Base-by-base conservation (phyloP, 2,329 filamentous ascomycete species). In the Colletotrichum sp. region DNA sequence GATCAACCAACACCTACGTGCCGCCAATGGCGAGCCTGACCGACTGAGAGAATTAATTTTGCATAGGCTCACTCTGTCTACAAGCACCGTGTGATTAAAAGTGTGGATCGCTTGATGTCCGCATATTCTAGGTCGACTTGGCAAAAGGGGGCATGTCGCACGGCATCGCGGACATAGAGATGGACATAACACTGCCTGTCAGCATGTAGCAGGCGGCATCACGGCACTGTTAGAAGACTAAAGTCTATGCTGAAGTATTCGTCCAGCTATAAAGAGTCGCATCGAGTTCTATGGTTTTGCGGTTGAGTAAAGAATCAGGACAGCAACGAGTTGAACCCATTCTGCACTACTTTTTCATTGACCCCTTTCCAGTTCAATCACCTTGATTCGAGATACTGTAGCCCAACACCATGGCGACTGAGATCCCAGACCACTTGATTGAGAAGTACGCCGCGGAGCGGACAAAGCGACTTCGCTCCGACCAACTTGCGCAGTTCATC, bases 41-140 rank as follows among this genome's bases (percentile, higher is more conserved):
- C 18, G 9, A 3, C 39, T 0, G 5, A 44, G 3, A n/a, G 3
- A n/a, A 44, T n/a, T 3, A 0, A 12, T n/a, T 3, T n/a, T n/a
- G 9, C 18, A 44, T 44, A n/a, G 16, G 2, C 9, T 44, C 18
- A 44, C 3, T n/a, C 3, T 12, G 39, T n/a, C 5, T n/a, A n/a
- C 18, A 6, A 44, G 39, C n/a, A 49, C n/a, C 44, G n/a, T 49
- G n/a, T n/a, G 44, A 49, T 10, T 21, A 4, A 13, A 21, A 49
- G 10, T 13, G 44, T 18, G 44, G 44, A 6, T 7, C 4, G 44
- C 2, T 21, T 21, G 44, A 13, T 10, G n/a, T 49, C 44, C n/a
- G 10, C 44, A 21, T 49, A 49, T n/a, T 13, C 10, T 12, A 21
- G 6, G n/a, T 49, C 44, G 44, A 21, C 44, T 21, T 49, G 44